These are phyloP conservation scores for Colletotrichum chrysophilum DNA, from an alignment of 2,329 filamentous ascomycete genomes.

Conservation along the genomic window DNA sequence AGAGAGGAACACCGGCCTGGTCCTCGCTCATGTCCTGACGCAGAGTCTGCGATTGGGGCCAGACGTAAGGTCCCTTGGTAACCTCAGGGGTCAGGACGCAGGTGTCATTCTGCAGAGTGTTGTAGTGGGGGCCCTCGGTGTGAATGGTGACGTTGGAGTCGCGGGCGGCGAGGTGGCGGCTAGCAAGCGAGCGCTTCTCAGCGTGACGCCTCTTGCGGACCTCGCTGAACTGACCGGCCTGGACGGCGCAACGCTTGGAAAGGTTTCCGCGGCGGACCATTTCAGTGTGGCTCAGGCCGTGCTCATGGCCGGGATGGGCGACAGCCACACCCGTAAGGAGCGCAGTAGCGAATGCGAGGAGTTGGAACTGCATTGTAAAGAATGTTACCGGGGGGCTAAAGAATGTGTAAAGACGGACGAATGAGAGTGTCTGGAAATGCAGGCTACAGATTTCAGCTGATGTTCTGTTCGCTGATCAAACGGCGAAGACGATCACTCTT, in stretches of 20 bases:
- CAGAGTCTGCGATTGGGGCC: slow-evolving; percentile 45
- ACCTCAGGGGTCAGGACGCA: slow-evolving; percentile 11
- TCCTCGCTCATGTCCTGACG: slow-evolving; percentile 50
- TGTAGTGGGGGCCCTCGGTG: slow-evolving; percentile 12
- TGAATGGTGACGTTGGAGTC: slow-evolving; percentile 6
- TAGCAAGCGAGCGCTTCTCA: slow-evolving; percentile 11
- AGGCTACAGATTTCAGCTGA: neutral
- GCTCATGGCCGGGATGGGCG: slow-evolving; percentile 55
- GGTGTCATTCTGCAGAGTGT: slow-evolving; percentile 26
- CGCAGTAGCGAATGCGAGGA: neutral
- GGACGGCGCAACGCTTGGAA: neutral
- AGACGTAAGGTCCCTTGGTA: slow-evolving; percentile 27
- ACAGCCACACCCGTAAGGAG: neutral
- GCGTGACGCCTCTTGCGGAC: slow-evolving; percentile 4
- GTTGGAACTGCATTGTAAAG: slow-evolving; percentile 4
- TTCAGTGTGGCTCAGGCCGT: slow-evolving; percentile 5
- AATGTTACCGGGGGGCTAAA: neutral
- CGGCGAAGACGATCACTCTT: neutral
- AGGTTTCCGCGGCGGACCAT: slow-evolving; percentile 7
- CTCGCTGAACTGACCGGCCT: slow-evolving; percentile 6
- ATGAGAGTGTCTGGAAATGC: neutral
- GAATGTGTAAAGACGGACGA: neutral
- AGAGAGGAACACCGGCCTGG: slow-evolving; percentile 45
- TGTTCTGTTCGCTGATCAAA: neutral
- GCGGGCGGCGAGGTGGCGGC: neutral